Conservation (phyloP, 139 green algal species). For the Ostreobium quekettii region DNA sequence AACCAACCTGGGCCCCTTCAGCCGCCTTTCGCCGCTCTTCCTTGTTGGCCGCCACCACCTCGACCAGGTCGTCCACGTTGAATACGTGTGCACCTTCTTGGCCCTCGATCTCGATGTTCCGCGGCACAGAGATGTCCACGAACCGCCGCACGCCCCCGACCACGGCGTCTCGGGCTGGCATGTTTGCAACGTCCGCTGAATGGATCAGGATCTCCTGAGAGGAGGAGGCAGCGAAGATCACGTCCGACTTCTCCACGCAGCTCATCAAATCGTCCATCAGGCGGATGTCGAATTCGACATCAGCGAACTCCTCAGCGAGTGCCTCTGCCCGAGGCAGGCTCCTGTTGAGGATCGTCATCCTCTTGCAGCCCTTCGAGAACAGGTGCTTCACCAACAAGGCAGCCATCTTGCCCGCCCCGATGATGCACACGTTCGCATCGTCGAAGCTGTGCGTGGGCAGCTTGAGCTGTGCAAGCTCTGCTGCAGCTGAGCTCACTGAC, state of each 20-base stretch:
- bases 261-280: constrained; percentile 89
- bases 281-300: constrained; percentile 86
- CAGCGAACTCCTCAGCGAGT: constrained; percentile 89
- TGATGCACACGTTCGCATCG: constrained; percentile 83
- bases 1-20: constrained; percentile 52
- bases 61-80: constrained; percentile 99
- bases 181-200: constrained; percentile 51
- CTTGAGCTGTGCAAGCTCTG: constrained; percentile 95
- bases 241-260: constrained; percentile 63
- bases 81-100: constrained; percentile 66
- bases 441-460: constrained; percentile 76
- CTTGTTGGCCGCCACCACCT: constrained; percentile 96
- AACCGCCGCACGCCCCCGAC: constrained; percentile 86
- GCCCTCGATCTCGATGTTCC: constrained; percentile 81
- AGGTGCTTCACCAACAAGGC: constrained; percentile 97
- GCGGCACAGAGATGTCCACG: constrained; percentile 94
- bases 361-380: constrained; percentile 85
- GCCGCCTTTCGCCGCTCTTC: constrained; percentile 65
- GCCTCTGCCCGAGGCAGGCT: constrained; percentile 74
- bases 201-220: constrained; percentile 78
- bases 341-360: constrained; percentile 89
- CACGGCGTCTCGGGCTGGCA: constrained; percentile 44
- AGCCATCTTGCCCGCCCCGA: constrained; percentile 97
- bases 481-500: constrained; percentile 89
- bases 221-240: constrained; percentile 87